Evolutionary conservation across 108 stramenopile genomes (phyloP), one percentile per base, ranked within the genome.

Genomic region (Stephanodiscus triporus): DNA sequence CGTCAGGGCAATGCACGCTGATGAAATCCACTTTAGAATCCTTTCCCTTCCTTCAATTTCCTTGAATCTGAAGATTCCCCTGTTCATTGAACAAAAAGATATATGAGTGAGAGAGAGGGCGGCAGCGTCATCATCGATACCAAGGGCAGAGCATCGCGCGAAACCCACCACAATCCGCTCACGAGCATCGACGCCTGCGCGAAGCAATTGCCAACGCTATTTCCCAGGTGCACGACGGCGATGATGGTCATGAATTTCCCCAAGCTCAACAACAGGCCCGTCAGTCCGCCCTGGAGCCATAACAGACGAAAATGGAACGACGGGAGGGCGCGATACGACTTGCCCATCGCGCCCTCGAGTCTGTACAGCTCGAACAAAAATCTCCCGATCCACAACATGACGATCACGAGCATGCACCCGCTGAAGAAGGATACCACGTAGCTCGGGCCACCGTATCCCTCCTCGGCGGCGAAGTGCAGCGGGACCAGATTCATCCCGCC

Each of bases 401-500:
- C 43, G 29, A 79, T 88, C 30, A 86, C 67, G 38, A 89, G n/a
- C 57, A 85, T 53, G 7, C 82, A 73, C 24, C 89, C 89, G 17
- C 70, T 69, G 6, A 77, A 82, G 59, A 77, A 86, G 19, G 82
- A 84, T 1, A 88, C 67, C 11, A 91, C 75, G 53, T 78, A 91
- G 14, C 61, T 51, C 40, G 85, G 73, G 1, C 80, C 80, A 22
- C 78, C 78, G 27, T 62, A 75, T 24, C 78, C 80, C 17, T 54
- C 70, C 13, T 32, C 32, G 32, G 59, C 60, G 14, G 88, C 87
- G 72, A 77, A 92, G 54, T 92, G 88, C 9, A 92, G 42, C 27
- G 91, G 91, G 45, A 92, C 20, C 20, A 92, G 43, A 30, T 87
- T 88, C 10, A 78, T 78, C n/a, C 87, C 70, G 20, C 73, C 65